Evolutionary conservation across 306 rosid species (phyloP), one percentile per base, ranked within the genome.

Genomic region (Spatholobus suberectus): DNA sequence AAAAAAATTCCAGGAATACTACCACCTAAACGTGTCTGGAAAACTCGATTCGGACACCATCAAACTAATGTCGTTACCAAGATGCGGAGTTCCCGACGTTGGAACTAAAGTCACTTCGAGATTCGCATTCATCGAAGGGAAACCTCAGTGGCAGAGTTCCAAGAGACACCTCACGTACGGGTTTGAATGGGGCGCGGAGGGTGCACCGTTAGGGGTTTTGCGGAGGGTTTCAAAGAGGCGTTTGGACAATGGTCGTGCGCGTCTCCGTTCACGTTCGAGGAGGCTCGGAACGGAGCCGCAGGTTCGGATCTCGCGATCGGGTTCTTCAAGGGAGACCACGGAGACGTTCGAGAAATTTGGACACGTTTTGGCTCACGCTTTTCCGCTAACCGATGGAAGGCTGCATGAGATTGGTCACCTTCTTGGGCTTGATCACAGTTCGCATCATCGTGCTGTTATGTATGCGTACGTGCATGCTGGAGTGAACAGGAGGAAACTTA

Each of bases 401-500:
- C 13, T 76, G 8, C 86, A 86, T 38, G 86, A 86, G 70, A 46
- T 82, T 5, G 84, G 89, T 15, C 86, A 82, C 62, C 17, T 66
- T 54, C 74, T 82, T 23, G 84, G 89, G 13, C 83, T 86, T 44
- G 8, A 9, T 9, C 87, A 82, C 6, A 82, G 84, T 51, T 11
- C 24, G 2, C 13, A 51, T 27, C 12, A 4, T 5, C 3, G 44
- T 54, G 67, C 81, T 14, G 10, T 75, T 7, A 74, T 86, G 82
- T 73, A 20, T 58, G 11, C 84, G 2, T 0, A 8, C 1, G 1
- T 43, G 3, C 1, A 8, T 6, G 3, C 4, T 4, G 66, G 65
- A 5, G 0, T 2, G 1, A 81, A 12, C 6, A 70, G 5, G 23
- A 73, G 47, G 29, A 1, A 3, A n/a, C 18, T 73, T 21, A 1